Conservation (phyloP, 2,329 filamentous ascomycete genomes). For the Furcasterigmium furcatum region DNA sequence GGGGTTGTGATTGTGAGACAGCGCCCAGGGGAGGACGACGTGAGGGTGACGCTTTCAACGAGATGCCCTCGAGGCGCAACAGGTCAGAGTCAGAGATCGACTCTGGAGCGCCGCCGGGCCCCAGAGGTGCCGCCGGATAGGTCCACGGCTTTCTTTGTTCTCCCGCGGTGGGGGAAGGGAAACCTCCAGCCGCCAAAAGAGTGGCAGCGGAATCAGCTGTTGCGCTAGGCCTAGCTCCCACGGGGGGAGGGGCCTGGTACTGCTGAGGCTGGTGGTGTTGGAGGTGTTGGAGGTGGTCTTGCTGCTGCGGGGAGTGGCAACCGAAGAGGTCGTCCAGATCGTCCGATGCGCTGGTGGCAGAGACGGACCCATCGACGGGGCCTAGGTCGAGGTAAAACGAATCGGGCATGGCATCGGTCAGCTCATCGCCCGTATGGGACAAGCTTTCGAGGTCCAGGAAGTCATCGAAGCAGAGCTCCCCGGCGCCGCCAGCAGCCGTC, state of each 20-base stretch:
- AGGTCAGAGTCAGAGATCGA: conserved; percentile 47
- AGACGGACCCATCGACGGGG: conserved; percentile 8
- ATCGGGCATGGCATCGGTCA: conserved; percentile 8
- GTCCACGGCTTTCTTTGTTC: conserved; percentile 13
- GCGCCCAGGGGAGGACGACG: conserved; percentile 17
- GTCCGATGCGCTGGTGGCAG: conserved; percentile 12
- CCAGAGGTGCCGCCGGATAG: conserved; percentile 12
- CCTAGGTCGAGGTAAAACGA: conserved; percentile 13
- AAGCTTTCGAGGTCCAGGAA: conserved; percentile 20
- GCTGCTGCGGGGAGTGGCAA: conserved; percentile 9
- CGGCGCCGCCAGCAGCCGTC: conserved; percentile 2
- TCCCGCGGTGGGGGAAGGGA: background rate
- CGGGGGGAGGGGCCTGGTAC: conserved; percentile 3
- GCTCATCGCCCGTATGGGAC: conserved; percentile 8
- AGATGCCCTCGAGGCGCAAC: conserved; percentile 43
- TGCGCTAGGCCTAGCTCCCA: conserved; percentile 11
- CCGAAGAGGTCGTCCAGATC: conserved; percentile 12
- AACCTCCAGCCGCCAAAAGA: conserved; percentile 7
- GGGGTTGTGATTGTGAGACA: conserved; percentile 11
- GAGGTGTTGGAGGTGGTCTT: background rate
- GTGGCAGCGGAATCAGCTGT: conserved; percentile 13
- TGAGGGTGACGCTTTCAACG: conserved; percentile 26
- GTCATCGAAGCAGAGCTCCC: conserved; percentile 19
- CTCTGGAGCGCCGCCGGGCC: conserved; percentile 10
- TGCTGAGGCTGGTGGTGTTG: too few relatives aligned